Base-by-base conservation (phyloP, 495 filamentous ascomycete genomes). In the Lasiosphaeria miniovina region DNA sequence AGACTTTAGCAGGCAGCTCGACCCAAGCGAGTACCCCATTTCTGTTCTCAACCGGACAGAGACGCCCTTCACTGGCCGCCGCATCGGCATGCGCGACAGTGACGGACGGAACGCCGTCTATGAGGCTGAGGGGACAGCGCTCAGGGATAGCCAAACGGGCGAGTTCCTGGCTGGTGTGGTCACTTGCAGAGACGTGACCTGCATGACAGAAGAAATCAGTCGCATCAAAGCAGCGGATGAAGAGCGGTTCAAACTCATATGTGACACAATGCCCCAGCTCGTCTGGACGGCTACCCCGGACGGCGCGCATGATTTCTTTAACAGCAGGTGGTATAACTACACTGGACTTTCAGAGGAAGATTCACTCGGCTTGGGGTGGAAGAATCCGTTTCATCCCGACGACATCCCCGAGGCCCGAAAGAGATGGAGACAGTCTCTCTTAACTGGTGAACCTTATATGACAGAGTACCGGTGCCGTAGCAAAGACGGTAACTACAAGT, bases 221-320 rank as follows among this genome's bases (percentile, higher is more conserved):
- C 74, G 80, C 4, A 85, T 89, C 68, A 83, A 79, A 54, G 74
- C 82, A 58, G 79, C 82, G 46, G 86, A 88, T 57, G 85, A 88
- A 58, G 74, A 82, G 61, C 78, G 86, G 50, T 90, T 91, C 61
- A 78, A 83, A 64, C 71, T 84, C 11, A 90, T 90, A 55, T 87
- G 84, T 60, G 86, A 90, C 55, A 82, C 82, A 15, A 85, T 90
- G 75, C 88, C 88, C 8, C 84, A 86, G 65, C 77, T 89, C 61
- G 78, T 83, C 45, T 90, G 86, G 87, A 88, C 86, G 0, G 80
- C 84, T 0, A 81, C 65, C 4, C 75, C 84, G 3, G 77, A 84
- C 10, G 87, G 88, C 1, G 55, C 68, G 15, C 78, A 84, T 59
- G 88, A 90, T 63, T 90, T 86, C 71, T 90, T 82, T 65, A 86